Conservation (phyloP, 306 rosid species). For the Fragaria iinumae region DNA sequence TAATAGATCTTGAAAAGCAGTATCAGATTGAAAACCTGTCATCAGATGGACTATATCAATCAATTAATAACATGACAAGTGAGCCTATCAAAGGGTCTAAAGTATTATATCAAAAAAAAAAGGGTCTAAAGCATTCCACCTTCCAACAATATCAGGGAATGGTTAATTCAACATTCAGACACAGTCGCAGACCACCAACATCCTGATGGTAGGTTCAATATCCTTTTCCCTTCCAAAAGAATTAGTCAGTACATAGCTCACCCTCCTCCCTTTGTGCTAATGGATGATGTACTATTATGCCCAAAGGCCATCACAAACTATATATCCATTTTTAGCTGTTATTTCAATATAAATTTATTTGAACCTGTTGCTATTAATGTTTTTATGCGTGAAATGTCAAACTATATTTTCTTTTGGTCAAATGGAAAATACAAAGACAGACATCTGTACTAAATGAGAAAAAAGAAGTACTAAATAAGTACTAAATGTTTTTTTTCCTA, state of each 20-base stretch:
- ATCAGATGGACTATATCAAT: neutral
- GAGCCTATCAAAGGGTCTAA: neutral
- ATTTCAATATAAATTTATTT: too few relatives aligned
- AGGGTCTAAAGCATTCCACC: neutral
- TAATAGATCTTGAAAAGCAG: neutral
- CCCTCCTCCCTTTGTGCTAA: neutral
- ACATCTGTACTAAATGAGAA: neutral
- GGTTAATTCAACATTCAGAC: neutral
- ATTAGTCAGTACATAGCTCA: neutral
- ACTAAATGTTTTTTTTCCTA: neutral
- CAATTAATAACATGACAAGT: neutral
- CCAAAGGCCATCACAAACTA: neutral
- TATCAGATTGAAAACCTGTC: neutral
- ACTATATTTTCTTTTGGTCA: neutral
- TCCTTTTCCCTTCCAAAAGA: neutral
- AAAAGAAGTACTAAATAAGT: neutral
- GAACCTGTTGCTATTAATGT: neutral
- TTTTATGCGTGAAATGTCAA: neutral
- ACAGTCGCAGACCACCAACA: neutral
- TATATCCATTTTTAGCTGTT: neutral
- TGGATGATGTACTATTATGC: neutral
- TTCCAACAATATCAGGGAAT: neutral
- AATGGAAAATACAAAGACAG: neutral
- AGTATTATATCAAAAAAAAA: too few relatives aligned
- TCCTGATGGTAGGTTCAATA: slow-evolving; percentile 3